A percentile compares a stretch with the other conserved stretches of the same genome.
Conservation (phyloP, 1,139 yeast species). For the Lizanozyma gosingica region DNA sequence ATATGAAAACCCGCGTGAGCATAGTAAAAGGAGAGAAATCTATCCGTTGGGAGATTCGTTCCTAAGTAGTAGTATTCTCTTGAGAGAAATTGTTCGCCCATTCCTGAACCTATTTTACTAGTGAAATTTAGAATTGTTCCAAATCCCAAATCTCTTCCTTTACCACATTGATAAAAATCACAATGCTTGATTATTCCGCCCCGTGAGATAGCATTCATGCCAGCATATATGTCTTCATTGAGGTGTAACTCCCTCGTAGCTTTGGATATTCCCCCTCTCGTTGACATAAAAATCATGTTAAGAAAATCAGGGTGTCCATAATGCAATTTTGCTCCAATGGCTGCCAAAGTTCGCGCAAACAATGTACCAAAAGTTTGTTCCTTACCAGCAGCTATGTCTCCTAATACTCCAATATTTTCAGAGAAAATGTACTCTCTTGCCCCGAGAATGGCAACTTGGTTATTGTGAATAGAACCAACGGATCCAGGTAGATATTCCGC, state of each 20-base stretch:
- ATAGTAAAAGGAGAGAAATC: constrained; percentile 45
- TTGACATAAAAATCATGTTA: constrained; percentile 41
- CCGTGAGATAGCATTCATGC: constrained; percentile 42
- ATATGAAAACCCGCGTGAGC: constrained; percentile 52
- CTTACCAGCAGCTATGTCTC: constrained; percentile 51
- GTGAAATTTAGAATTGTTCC: constrained; percentile 46
- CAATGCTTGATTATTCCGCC: constrained; percentile 51
- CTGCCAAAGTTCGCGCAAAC: constrained; percentile 46
- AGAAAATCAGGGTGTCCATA: constrained; percentile 52
- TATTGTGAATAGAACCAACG: constrained; percentile 15
- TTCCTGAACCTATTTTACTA: constrained; percentile 50
- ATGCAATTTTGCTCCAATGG: constrained; percentile 46
- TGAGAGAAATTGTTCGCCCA: constrained; percentile 50
- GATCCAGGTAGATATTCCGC: constrained; percentile 25
- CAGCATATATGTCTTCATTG: constrained; percentile 51
- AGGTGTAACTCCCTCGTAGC: constrained; percentile 48
- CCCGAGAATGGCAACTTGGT: constrained; percentile 47
- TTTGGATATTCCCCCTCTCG: constrained; percentile 49
- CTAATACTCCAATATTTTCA: constrained; percentile 44
- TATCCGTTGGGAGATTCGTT: constrained; percentile 39
- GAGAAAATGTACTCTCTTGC: constrained; percentile 48
- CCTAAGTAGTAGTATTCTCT: constrained; percentile 45
- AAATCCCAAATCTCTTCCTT: constrained; percentile 48
- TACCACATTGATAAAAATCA: constrained; percentile 50
- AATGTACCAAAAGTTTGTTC: constrained; percentile 52